phyloP scores from a whole-genome alignment of 805 yeast species.

The Barnettozyma botsteinii region DNA sequence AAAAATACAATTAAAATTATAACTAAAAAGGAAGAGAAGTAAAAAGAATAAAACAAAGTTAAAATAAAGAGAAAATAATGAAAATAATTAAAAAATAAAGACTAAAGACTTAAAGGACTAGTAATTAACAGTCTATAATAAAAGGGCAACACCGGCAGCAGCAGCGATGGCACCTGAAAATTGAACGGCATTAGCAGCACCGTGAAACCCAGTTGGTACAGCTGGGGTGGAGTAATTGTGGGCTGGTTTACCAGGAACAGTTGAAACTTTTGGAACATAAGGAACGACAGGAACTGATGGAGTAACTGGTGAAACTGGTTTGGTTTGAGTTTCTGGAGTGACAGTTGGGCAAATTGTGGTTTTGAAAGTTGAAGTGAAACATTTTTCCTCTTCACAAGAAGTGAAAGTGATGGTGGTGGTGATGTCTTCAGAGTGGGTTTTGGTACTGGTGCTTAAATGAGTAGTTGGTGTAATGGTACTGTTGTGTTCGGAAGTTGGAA shows the following conservation, averaged over 20 bases:
- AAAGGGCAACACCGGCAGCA: conserved; percentile 8
- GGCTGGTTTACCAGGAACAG: neutral
- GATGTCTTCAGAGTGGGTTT: neutral
- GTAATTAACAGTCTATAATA: conserved; percentile 8
- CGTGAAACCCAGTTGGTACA: conserved; percentile 5
- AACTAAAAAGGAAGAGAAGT: too few species aligned
- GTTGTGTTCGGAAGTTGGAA: conserved; percentile 3
- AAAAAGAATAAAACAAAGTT: neutral
- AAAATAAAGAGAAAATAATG: neutral
- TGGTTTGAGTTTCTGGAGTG: neutral
- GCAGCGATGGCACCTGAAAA: conserved; percentile 9
- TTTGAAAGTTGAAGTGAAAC: neutral
- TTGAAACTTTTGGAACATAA: neutral
- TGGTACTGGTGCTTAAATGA: neutral
- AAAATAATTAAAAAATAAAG: neutral
- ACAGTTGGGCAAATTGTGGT: neutral
- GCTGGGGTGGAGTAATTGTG: conserved; percentile 4
- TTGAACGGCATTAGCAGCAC: conserved; percentile 9
- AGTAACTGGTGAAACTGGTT: neutral
- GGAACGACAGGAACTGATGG: neutral
- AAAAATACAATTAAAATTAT: too few species aligned
- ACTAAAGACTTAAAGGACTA: too few species aligned
- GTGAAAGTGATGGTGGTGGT: conserved; percentile 6
- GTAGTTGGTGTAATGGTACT: neutral
- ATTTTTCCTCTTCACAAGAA: neutral